Evolutionary conservation across 495 filamentous ascomycete genomes (phyloP).

Genomic region (Penicillium waksmanii): DNA sequence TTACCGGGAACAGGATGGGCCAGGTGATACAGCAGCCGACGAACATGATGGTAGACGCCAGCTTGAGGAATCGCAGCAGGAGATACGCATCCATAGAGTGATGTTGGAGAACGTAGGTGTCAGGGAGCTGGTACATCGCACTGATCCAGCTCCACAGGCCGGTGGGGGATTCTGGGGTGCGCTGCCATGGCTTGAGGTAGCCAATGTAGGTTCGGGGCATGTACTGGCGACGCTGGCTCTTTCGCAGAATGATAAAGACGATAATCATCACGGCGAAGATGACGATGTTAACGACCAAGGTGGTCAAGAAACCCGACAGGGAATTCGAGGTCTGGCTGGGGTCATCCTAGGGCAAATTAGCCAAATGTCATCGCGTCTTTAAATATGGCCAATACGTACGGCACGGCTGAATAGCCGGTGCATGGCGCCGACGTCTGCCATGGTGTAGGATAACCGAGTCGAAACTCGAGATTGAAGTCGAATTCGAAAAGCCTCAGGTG

Average conservation of each 20-base stretch:
- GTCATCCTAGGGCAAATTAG: conserved; percentile 22
- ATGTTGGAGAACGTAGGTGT: conserved; percentile 84
- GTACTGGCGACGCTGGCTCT: conserved; percentile 75
- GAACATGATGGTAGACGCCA: conserved; percentile 71
- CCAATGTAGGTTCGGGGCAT: conserved; percentile 87
- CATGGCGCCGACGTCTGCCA: conserved; percentile 32
- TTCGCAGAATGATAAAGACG: conserved; percentile 78
- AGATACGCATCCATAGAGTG: conserved; percentile 90
- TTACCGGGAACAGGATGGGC: conserved; percentile 85
- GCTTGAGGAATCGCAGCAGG: conserved; percentile 81
- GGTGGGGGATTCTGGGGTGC: conserved; percentile 66
- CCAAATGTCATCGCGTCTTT: neutral
- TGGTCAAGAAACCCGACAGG: conserved; percentile 65
- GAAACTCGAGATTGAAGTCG: neutral
- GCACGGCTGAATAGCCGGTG: conserved; percentile 34
- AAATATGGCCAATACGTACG: conserved; percentile 20
- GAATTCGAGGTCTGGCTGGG: conserved; percentile 42
- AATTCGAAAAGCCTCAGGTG: conserved; percentile 6
- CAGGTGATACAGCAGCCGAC: conserved; percentile 81
- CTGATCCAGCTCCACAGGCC: conserved; percentile 77
- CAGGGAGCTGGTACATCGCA: conserved; percentile 76
- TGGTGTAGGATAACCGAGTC: conserved; percentile 21
- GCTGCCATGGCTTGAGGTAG: conserved; percentile 67
- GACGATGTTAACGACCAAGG: conserved; percentile 61
- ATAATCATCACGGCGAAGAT: conserved; percentile 62